These are phyloP conservation scores for Yamadazyma siamensis DNA, from an alignment of 1,139 yeast genomes.

Conservation along the genomic window DNA sequence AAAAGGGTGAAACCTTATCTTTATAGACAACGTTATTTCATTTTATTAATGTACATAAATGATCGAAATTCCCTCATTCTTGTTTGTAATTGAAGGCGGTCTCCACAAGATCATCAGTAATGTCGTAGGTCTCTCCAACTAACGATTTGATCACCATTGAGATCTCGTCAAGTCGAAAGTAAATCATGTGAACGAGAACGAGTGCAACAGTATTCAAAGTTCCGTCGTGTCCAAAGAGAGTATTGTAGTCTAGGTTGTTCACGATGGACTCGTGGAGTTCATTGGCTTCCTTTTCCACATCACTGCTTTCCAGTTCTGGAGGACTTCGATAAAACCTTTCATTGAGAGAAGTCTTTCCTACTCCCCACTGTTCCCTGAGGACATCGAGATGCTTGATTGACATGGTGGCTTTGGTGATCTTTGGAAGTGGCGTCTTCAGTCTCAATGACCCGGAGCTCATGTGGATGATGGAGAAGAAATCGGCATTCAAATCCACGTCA, in stretches of 20 bases:
- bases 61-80: no score
- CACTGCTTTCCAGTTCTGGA: conserved; percentile 2
- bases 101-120: conserved; percentile 5
- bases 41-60: no score
- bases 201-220: conserved; percentile 28
- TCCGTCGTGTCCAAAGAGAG: conserved; percentile 32
- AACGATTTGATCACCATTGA: conserved; percentile 29
- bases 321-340: conserved; percentile 23
- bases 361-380: conserved; percentile 30
- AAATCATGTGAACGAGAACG: conserved; percentile 30
- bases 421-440: conserved; percentile 27
- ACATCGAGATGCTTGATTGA: conserved; percentile 30
- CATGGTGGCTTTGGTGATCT: conserved; percentile 30
- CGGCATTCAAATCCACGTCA: conserved; percentile 27
- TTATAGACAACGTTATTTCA: no score
- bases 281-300: background rate
- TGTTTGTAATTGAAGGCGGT: no score
- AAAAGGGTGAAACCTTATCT: conserved; percentile 54
- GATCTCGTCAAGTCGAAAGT: conserved; percentile 29
- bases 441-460: conserved; percentile 32
- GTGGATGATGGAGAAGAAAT: conserved; percentile 28
- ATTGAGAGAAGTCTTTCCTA: conserved; percentile 20
- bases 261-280: conserved; percentile 16
- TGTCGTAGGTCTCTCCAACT: conserved; percentile 37
- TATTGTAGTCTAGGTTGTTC: conserved; percentile 24